Conservation (phyloP, 1,284 basidiomycete genomes). For the Ustilago bromivora region DNA sequence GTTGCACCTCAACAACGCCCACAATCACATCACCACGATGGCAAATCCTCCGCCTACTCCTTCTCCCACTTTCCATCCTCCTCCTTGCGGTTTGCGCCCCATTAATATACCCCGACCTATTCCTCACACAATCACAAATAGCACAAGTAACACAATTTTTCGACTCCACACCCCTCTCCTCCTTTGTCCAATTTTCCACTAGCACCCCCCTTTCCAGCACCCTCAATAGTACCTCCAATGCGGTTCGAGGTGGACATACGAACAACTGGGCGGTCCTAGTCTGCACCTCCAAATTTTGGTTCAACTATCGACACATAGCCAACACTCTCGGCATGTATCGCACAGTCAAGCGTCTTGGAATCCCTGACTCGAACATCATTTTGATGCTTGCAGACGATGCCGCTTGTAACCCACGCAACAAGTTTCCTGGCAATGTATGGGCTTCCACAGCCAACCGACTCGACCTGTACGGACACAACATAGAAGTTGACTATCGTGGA, state of each 20-base stretch:
- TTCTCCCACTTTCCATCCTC: conserved; percentile 9
- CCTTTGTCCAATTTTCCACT: background rate
- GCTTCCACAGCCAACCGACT: conserved; percentile 81
- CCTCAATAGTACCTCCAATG: background rate
- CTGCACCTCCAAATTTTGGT: conserved; percentile 94
- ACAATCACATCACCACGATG: background rate
- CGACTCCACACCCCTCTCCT: conserved; percentile 1
- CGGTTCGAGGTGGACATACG: conserved; percentile 70
- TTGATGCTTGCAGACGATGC: conserved; percentile 98
- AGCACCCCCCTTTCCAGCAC: background rate
- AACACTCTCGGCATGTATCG: conserved; percentile 99
- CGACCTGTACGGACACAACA: conserved; percentile 94
- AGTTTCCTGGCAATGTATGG: conserved; percentile 90
- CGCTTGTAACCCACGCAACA: conserved; percentile 92
- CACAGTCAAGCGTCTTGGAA: conserved; percentile 95
- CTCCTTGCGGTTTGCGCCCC: conserved; percentile 13
- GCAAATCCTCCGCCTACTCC: background rate
- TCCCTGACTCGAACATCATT: conserved; percentile 97
- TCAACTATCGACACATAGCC: conserved; percentile 99
- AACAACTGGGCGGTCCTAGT: conserved; percentile 99
- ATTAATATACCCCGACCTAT: conserved; percentile 32
- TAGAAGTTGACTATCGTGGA: conserved; percentile 97
- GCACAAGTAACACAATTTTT: conserved; percentile 49
- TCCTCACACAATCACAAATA: conserved; percentile 30
- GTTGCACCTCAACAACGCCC: background rate